Percentiles rank a stretch among this genome's conserved stretches.
These are phyloP conservation scores for Camelina sativa DNA, from an alignment of 345 rosid species.

Conservation along the genomic window DNA sequence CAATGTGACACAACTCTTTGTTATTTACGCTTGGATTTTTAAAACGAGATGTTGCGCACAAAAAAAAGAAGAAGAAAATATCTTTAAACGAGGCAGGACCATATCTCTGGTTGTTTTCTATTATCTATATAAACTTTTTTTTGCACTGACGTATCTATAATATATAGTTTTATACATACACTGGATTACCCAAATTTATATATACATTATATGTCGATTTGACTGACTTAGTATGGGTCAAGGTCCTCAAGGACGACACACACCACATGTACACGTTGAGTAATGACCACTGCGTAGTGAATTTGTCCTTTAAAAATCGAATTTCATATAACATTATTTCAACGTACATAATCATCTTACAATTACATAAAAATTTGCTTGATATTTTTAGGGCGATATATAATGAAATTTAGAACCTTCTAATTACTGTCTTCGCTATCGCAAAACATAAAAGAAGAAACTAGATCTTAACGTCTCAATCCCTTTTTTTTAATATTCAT, in stretches of 20 bases:
- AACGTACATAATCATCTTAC: constrained; percentile 31
- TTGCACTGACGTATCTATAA: too few relatives aligned
- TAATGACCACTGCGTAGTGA: neutral
- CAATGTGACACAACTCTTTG: neutral
- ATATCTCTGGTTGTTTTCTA: neutral
- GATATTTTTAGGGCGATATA: neutral
- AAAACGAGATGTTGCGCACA: neutral
- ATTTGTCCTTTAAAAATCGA: neutral
- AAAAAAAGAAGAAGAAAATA: too few relatives aligned
- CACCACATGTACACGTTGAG: constrained; percentile 28
- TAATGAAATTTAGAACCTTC: constrained; percentile 20
- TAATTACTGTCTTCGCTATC: neutral
- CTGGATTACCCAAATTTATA: neutral
- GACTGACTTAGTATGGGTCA: constrained; percentile 25
- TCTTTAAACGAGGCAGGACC: neutral
- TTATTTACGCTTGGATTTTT: neutral
- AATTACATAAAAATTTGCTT: constrained; percentile 24
- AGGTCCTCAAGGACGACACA: neutral
- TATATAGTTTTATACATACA: neutral
- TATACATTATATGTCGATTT: neutral
- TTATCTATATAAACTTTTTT: too few relatives aligned
- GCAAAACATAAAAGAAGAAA: constrained; percentile 22
- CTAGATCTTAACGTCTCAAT: constrained; percentile 12
- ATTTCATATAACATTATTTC: constrained; percentile 4
- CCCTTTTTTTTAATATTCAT: neutral